Percentiles rank a stretch among this genome's conserved stretches.
These are phyloP conservation scores for Pythium apleroticum DNA, from an alignment of 352 stramenopile species.

Conservation along the genomic window DNA sequence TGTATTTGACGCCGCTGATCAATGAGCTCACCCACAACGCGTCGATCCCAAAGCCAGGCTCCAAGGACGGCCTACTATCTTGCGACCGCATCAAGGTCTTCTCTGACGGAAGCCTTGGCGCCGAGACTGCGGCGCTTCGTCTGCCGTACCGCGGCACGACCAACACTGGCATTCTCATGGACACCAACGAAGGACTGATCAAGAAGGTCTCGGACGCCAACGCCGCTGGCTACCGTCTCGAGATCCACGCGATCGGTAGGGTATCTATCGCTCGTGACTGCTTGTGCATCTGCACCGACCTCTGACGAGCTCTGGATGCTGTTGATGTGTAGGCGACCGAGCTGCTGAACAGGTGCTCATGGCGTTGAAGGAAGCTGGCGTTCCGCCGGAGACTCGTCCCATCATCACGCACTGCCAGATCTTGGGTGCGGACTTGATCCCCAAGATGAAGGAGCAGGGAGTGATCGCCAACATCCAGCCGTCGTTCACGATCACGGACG, in stretches of 20 bases:
- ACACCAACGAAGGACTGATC: slow-evolving; percentile 61
- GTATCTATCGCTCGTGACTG: neutral
- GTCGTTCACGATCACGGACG: slow-evolving; percentile 88
- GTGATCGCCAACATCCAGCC: slow-evolving; percentile 89
- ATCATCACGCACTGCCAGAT: slow-evolving; percentile 92
- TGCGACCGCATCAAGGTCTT: slow-evolving; percentile 90
- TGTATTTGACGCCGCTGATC: slow-evolving; percentile 76
- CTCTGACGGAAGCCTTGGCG: slow-evolving; percentile 84
- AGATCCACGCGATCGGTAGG: slow-evolving; percentile 89
- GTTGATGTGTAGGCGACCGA: slow-evolving; percentile 47
- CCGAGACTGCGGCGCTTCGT: slow-evolving; percentile 83
- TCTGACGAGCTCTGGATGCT: neutral
- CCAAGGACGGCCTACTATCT: slow-evolving; percentile 53
- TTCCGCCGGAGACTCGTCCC: slow-evolving; percentile 52
- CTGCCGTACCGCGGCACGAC: slow-evolving; percentile 59
- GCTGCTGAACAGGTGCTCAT: slow-evolving; percentile 73
- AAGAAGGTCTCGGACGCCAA: slow-evolving; percentile 64
- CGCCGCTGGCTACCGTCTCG: slow-evolving; percentile 65
- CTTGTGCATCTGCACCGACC: too few species aligned
- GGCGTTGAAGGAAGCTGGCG: slow-evolving; percentile 52
- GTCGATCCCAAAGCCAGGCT: slow-evolving; percentile 38
- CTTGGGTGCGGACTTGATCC: slow-evolving; percentile 66
- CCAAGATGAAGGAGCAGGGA: slow-evolving; percentile 64
- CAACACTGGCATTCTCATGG: slow-evolving; percentile 84
- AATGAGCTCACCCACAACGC: slow-evolving; percentile 55